Evolutionary conservation across 176 grass and related monocot species (phyloP).

Genomic region (Leersia perrieri): DNA sequence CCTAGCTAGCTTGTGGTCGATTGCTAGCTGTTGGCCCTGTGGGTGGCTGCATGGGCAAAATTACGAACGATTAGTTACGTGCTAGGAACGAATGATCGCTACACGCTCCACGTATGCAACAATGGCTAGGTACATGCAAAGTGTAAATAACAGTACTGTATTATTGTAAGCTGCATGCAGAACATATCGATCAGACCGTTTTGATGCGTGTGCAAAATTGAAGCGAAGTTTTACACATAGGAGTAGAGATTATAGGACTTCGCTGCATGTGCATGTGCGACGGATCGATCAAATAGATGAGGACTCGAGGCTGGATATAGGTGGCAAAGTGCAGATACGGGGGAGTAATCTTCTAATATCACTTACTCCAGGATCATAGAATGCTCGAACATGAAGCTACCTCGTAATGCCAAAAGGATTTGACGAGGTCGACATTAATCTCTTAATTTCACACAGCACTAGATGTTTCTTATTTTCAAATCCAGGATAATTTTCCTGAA

Average conservation of each 20-base stretch:
- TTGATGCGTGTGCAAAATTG: neutral
- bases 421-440: neutral
- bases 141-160: too few relatives aligned
- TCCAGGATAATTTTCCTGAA: neutral
- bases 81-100: slow-evolving; percentile 9
- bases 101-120: slow-evolving; percentile 14
- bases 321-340: slow-evolving; percentile 20
- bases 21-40: too few relatives aligned
- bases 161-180: neutral
- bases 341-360: slow-evolving; percentile 36
- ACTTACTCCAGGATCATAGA: neutral
- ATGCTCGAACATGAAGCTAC: neutral
- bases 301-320: slow-evolving; percentile 24
- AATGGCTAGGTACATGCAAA: slow-evolving; percentile 18
- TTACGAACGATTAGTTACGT: neutral
- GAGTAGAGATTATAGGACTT: neutral
- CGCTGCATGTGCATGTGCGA: neutral
- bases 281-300: slow-evolving; percentile 43
- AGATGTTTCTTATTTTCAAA: too few relatives aligned
- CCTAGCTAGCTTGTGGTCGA: neutral
- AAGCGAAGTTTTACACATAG: neutral
- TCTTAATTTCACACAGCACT: too few relatives aligned
- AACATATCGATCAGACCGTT: neutral
- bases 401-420: neutral
- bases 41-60: slow-evolving; percentile 26